Evolutionary conservation across 2,329 filamentous ascomycete genomes (phyloP).

Genomic region (Cladosporium halotolerans): DNA sequence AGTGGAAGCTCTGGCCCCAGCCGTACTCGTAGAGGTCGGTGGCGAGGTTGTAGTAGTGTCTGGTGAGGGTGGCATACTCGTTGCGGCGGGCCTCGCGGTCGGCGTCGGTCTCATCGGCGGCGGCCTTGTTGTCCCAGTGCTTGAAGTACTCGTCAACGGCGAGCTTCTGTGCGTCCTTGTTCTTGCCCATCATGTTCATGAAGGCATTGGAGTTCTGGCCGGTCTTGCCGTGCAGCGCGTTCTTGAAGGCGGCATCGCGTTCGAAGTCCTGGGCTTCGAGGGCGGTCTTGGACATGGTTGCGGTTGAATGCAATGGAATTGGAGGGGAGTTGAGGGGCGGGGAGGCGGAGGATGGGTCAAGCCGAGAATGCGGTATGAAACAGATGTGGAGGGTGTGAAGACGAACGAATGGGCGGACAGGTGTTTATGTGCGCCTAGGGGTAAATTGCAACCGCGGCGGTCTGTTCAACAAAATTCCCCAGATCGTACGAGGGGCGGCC

Average conservation of each 20-base stretch:
- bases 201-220: conserved; percentile 73
- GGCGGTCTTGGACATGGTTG: conserved; percentile 9
- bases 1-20: conserved; percentile 95
- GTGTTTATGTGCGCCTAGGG: neutral
- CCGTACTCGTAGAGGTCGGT: conserved; percentile 63
- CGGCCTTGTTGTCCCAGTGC: conserved; percentile 85
- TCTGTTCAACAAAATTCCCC: neutral
- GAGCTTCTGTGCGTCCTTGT: conserved; percentile 68
- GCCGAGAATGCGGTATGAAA: neutral
- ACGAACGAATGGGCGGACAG: neutral
- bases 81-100: conserved; percentile 68
- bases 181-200: conserved; percentile 79
- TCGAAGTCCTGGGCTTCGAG: conserved; percentile 38
- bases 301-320: neutral
- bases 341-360: neutral
- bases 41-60: conserved; percentile 58
- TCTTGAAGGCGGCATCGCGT: conserved; percentile 69
- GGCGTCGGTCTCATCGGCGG: conserved; percentile 72
- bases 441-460: neutral
- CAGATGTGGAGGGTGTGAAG: neutral
- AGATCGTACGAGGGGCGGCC: neutral
- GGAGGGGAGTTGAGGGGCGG: neutral
- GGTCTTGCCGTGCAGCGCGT: conserved; percentile 68
- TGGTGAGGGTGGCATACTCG: conserved; percentile 88
- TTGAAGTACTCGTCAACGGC: conserved; percentile 92